A percentile compares a stretch with the other conserved stretches of the same genome.
phyloP scores from a whole-genome alignment of 2,329 filamentous ascomycete genomes.

The Whalleya microplaca region DNA sequence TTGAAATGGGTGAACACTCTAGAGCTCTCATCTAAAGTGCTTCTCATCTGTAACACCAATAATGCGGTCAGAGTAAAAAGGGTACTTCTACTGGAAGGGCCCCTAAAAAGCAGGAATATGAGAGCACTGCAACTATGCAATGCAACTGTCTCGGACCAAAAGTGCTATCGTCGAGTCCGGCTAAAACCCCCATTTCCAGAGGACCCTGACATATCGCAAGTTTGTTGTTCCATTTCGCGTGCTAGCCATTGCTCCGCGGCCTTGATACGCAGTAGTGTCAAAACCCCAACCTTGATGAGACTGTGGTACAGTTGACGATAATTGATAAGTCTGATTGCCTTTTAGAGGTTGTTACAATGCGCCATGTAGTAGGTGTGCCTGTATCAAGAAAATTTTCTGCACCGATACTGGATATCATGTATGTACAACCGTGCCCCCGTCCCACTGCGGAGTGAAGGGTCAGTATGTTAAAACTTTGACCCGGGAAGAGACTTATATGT shows the following conservation, averaged over 20 bases:
- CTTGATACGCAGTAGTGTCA: constrained; percentile 14
- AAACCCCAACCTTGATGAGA: constrained; percentile 2
- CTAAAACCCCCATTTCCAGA: constrained; percentile 12
- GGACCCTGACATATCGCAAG: constrained; percentile 8
- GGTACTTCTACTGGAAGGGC: constrained; percentile 4
- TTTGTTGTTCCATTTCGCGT: constrained; percentile 1
- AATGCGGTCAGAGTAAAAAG: constrained; percentile 9
- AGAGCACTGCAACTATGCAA: constrained; percentile 13
- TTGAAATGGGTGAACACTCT: constrained; percentile 4
- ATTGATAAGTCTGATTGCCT: constrained; percentile 3
- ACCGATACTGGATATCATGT: constrained; percentile 15
- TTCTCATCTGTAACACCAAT: background rate
- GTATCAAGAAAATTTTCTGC: constrained; percentile 19
- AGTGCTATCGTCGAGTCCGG: constrained; percentile 18
- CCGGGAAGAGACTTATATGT: background rate
- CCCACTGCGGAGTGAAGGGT: constrained; percentile 14
- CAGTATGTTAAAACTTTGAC: constrained; percentile 20
- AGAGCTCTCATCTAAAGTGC: background rate
- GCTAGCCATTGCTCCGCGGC: constrained; percentile 2
- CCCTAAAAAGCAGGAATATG: constrained; percentile 4
- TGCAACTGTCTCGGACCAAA: constrained; percentile 18
- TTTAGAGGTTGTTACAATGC: constrained; percentile 1
- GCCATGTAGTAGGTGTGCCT: constrained; percentile 9
- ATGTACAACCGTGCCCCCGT: constrained; percentile 10
- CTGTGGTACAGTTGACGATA: constrained; percentile 1